Base-by-base conservation (phyloP, 2,329 filamentous ascomycete species). In the Fusarium globosum region DNA sequence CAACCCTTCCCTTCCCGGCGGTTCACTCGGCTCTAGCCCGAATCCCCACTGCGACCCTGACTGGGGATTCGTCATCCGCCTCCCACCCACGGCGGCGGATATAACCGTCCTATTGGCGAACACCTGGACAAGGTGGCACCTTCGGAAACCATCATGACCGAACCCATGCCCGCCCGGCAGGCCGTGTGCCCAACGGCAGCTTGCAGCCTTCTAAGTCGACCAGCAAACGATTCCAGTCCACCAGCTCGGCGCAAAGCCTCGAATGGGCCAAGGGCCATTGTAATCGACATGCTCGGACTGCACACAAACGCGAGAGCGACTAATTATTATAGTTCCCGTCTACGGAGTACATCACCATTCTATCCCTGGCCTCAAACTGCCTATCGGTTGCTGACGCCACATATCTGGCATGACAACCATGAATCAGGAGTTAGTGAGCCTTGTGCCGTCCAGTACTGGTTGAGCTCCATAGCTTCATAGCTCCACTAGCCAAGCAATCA, bases 11-110 rank as follows among this genome's bases (percentile, higher is more conserved):
- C 77, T 78, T 78, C 77, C 74, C 76, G 80, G 81, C 80, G 79
- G 78, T 80, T 82, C 77, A 78, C 76, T 82, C 82, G 82, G 82
- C 81, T 82, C 77, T 75, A 81, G 78, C 77, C 80, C 79, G 78
- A 82, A 78, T 76, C 75, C 73, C 79, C 81, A 81, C 77, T 76
- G 57, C 71, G 69, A 77, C 80, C 73, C 77, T 76, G 77, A 78
- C 76, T 75, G 73, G 73, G 75, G 76, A 80, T 74, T 81, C 79
- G 77, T 81, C 79, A 80, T 78, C 77, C 66, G 67, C 78, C 62
- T 76, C 74, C 73, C 72, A 77, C 73, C 74, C 75, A 76, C 76
- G 71, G 71, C 69, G 57, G 68, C 77, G 78, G 77, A 81, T 82
- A 78, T 78, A 78, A 77, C 78, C 76, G 79, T 78, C 72, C 75